Evolutionary conservation across 75 land plant species (phyloP), one percentile per base, ranked within the genome.

Genomic region (Sequoia sempervirens): DNA sequence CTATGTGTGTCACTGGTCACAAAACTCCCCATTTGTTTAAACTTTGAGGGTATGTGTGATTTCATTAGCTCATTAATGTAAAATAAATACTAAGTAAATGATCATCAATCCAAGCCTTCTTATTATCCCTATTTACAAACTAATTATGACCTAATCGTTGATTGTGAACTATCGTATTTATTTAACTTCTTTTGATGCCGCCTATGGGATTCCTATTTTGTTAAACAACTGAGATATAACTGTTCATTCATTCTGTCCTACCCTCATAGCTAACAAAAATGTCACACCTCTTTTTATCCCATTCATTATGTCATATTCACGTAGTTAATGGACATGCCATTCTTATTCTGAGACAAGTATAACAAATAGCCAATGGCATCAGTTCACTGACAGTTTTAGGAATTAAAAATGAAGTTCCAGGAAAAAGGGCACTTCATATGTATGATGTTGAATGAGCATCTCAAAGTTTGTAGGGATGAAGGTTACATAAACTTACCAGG

Each of bases 401-500:
- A 78, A 43, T 5, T 1, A 26, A 78, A 23, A 50, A 50, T 0
- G 2, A 50, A 37, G 73, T 30, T 70, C 73, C 36, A 2, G 2
- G 36, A 3, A 32, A 70, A 32, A 2, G 1, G 14, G 30, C 73
- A 70, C 14, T 32, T 30, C 13, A 70, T 70, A 70, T 11, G 30
- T 70, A 70, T 30, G 30, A 70, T 13, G 36, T 30, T 10, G 10
- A 68, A 68, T 28, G 13, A 68, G 28, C 80, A 76, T 26, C 43
- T 40, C 28, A 78, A 43, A 78, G 28, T 10, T 26, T 43, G 47
- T 45, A 78, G 26, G 38, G 26, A 40, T 1, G 20, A 40, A 20
- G 45, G 26, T 32, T 0, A 45, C 50, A 82, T 79, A 14, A 54
- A 79, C 92, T 76, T 96, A 98, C 99, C 99, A 98, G 76, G 98